phyloP scores from a whole-genome alignment of 2,329 filamentous ascomycete genomes.

The Sclerotinia sclerotiorum region DNA sequence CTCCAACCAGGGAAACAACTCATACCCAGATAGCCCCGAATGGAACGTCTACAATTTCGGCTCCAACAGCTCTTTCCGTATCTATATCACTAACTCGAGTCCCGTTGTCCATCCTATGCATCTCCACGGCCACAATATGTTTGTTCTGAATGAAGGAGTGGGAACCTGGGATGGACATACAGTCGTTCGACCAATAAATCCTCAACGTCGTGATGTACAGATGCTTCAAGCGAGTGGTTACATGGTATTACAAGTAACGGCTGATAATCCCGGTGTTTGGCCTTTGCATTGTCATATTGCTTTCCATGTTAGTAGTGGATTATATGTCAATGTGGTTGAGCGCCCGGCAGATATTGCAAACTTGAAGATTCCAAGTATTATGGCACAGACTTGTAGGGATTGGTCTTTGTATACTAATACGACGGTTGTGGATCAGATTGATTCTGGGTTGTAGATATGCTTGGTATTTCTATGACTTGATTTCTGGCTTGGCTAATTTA shows the following conservation, averaged over 20 bases:
- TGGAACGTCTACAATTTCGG: conserved; percentile 58
- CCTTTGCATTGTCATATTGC: conserved; percentile 52
- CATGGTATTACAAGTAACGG: conserved; percentile 47
- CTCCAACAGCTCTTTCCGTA: conserved; percentile 50
- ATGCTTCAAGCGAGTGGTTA: conserved; percentile 46
- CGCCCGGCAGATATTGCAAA: conserved; percentile 44
- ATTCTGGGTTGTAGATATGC: conserved; percentile 46
- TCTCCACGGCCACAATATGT: conserved; percentile 71
- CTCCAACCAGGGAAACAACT: conserved; percentile 52
- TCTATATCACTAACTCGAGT: conserved; percentile 56
- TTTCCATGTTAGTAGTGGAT: conserved; percentile 49
- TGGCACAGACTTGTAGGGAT: conserved; percentile 54
- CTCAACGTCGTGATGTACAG: conserved; percentile 53
- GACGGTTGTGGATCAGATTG: conserved; percentile 52
- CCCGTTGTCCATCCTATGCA: conserved; percentile 61
- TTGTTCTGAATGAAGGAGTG: conserved; percentile 55
- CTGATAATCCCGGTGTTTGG: conserved; percentile 55
- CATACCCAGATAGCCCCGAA: conserved; percentile 48
- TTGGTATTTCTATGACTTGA: neutral
- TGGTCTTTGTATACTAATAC: conserved; percentile 51
- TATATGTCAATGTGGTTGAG: conserved; percentile 46
- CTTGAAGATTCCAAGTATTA: conserved; percentile 49
- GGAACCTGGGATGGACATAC: conserved; percentile 28
- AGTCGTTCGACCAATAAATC: conserved; percentile 48
- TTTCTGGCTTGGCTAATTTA: neutral